These are phyloP conservation scores for Dichotomocladium elegans DNA, from an alignment of 371 early-diverging fungal species.

Conservation along the genomic window DNA sequence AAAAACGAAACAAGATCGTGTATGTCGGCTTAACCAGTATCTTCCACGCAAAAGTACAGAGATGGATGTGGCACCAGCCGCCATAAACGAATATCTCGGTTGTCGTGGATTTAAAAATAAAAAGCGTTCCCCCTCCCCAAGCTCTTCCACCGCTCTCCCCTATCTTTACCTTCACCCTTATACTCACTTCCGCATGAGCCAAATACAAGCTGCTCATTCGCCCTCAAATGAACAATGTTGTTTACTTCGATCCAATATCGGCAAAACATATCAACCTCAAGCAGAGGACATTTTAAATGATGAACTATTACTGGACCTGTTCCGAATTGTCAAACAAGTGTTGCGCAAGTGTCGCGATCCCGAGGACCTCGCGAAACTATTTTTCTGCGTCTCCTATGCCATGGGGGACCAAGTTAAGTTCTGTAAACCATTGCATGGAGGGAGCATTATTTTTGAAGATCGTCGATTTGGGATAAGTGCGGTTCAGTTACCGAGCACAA, in stretches of 20 bases:
- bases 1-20: not conserved
- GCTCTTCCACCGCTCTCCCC: no score
- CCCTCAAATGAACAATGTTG: conserved; percentile 1
- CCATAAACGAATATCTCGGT: no score
- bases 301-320: conserved; percentile 39
- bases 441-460: conserved; percentile 26
- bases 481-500: conserved; percentile 24
- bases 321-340: conserved; percentile 35
- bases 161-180: not conserved
- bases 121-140: no score
- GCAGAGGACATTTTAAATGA: conserved; percentile 45
- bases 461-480: conserved; percentile 13
- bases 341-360: conserved; percentile 35
- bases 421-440: conserved; percentile 33
- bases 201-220: not conserved
- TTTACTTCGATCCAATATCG: not conserved
- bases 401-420: conserved; percentile 38
- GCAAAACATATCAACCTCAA: conserved; percentile 20
- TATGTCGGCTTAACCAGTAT: no score
- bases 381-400: conserved; percentile 42
- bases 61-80: no score
- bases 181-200: not conserved
- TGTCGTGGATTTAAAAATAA: no score
- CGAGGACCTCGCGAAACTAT: conserved; percentile 32
- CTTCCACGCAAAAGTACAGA: no score